Base-by-base conservation (phyloP, 495 filamentous ascomycete species). In the Xylaria grammica region DNA sequence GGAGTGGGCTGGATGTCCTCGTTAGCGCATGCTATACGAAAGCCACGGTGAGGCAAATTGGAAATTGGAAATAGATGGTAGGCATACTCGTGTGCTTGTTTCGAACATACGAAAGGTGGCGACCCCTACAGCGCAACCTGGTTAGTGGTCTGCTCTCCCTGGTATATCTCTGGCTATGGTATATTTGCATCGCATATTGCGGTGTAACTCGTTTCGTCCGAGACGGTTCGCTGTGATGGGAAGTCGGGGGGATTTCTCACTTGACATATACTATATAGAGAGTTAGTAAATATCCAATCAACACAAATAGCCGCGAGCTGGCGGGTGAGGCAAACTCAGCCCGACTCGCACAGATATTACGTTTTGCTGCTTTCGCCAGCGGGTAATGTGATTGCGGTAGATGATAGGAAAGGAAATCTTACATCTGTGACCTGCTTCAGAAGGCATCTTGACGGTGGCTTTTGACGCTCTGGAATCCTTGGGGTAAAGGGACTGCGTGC, bases 31-130 rank as follows among this genome's bases (percentile, higher is more conserved):
- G 74, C 94, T 30, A 10, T 1, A 24, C 10, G 20, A 45, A 57
- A 44, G 20, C 40, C 50, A 15, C 30, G 8, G 44, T 17, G 20
- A 46, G 51, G 50, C 50, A 40, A 15, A 10, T 50, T 29, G 22
- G 20, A 26, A 22, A 32, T 26, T 32, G 1, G 27, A 26, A 29
- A 40, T 24, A 19, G 1, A 26, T 63, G 40, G 49, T 63, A 30
- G 56, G 52, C 62, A 57, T 64, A 64, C 62, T 64, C 20, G 52
- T 57, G 53, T 55, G 62, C 62, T 64, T 64, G 62, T 48, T 64
- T 34, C 62, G 91, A 85, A 94, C 91, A 86, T 96, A 97, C 83
- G 90, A 94, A 76, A 97, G 83, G 86, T 97, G 94, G 76, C 89
- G 90, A 79, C 90, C 91, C 89, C 91, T 95, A 82, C 53, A 62